Evolutionary conservation across 768 basidiomycete species (phyloP).

Genomic region (Leccinum boreale): DNA sequence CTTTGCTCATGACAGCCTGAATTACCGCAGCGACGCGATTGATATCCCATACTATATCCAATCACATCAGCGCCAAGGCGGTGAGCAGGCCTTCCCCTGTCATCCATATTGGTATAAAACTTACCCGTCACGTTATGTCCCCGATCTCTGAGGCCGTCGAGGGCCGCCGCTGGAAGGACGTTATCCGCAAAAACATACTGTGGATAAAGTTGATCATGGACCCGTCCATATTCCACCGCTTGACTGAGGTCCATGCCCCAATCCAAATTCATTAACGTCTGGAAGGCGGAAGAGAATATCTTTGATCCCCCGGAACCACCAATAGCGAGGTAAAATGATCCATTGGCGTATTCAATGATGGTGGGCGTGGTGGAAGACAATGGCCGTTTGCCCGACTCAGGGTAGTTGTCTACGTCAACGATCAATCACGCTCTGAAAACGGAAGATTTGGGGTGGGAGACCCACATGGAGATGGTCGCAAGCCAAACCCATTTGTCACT

Average conservation of each 20-base stretch:
- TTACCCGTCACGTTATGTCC: slow-evolving; percentile 74
- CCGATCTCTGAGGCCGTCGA: slow-evolving; percentile 51
- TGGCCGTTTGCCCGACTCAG: slow-evolving; percentile 83
- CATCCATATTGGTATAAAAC: slow-evolving; percentile 9
- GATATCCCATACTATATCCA: slow-evolving; percentile 52
- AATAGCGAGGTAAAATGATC: slow-evolving; percentile 66
- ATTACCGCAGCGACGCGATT: slow-evolving; percentile 75
- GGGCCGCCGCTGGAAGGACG: slow-evolving; percentile 51
- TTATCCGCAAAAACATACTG: slow-evolving; percentile 55
- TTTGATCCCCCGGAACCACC: slow-evolving; percentile 88
- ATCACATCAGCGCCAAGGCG: neutral
- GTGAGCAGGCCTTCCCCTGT: neutral
- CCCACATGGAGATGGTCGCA: slow-evolving; percentile 79
- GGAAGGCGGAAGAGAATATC: slow-evolving; percentile 79
- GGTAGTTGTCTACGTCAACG: slow-evolving; percentile 69
- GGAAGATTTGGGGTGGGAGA: neutral
- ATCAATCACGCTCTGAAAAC: slow-evolving; percentile 1
- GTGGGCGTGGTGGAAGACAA: slow-evolving; percentile 81
- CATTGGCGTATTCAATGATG: slow-evolving; percentile 75
- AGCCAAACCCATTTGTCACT: slow-evolving; percentile 76
- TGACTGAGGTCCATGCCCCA: slow-evolving; percentile 77
- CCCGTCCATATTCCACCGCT: slow-evolving; percentile 80
- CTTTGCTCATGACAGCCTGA: slow-evolving; percentile 54
- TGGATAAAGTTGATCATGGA: slow-evolving; percentile 88
- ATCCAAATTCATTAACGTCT: slow-evolving; percentile 69